phyloP scores from a whole-genome alignment of 371 early-diverging fungal species.

The Dichotomocladium elegans region DNA sequence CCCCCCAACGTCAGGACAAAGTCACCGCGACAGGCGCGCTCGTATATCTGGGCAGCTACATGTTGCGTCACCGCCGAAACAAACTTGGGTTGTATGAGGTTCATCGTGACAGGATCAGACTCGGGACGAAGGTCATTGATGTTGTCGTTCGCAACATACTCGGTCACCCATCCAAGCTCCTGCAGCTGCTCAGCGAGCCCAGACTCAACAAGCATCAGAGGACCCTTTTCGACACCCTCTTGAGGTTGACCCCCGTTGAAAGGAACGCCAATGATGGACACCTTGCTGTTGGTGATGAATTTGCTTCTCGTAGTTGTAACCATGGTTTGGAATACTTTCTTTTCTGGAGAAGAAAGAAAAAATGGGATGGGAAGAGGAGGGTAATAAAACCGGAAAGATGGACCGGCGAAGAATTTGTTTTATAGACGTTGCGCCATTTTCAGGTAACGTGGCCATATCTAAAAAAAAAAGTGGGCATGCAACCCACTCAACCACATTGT shows the following conservation, averaged over 20 bases:
- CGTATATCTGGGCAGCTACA: constrained; percentile 65
- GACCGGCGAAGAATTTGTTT: no score
- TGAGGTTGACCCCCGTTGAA: constrained; percentile 79
- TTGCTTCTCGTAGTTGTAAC: not conserved
- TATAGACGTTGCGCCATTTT: no score
- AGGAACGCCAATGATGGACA: constrained; percentile 73
- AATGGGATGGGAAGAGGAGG: no score
- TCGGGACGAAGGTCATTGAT: constrained; percentile 51
- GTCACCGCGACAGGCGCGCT: constrained; percentile 59
- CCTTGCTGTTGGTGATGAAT: constrained; percentile 29
- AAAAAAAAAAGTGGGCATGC: no score
- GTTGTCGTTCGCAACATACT: constrained; percentile 63
- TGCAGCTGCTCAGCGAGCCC: constrained; percentile 78
- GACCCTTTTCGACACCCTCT: constrained; percentile 86
- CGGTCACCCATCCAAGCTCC: constrained; percentile 74
- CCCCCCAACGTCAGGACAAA: constrained; percentile 89
- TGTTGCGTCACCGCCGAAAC: constrained; percentile 72
- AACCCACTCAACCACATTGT: no score
- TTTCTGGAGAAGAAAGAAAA: not conserved
- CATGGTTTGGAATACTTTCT: not conserved
- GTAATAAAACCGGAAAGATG: no score
- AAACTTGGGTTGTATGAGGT: constrained; percentile 77
- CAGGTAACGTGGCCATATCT: no score
- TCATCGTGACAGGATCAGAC: constrained; percentile 63
- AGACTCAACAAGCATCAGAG: constrained; percentile 71